Conservation (phyloP, 2,329 filamentous ascomycete genomes). For the Penicillium sumatraense region DNA sequence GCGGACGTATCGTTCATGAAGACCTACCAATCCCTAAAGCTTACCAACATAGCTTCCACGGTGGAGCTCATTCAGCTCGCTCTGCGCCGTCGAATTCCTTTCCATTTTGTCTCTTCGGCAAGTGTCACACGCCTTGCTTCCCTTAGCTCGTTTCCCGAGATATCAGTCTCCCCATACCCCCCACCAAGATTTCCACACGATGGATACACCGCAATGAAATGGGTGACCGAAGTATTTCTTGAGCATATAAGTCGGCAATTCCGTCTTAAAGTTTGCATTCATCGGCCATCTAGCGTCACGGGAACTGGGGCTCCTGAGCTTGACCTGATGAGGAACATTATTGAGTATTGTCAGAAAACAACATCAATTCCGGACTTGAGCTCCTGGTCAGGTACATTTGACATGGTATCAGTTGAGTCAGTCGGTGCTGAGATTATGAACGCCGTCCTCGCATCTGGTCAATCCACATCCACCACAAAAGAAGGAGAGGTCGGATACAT, state of each 20-base stretch:
- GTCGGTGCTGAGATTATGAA: slow-evolving; percentile 19
- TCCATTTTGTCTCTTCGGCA: slow-evolving; percentile 36
- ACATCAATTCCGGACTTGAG: slow-evolving; percentile 20
- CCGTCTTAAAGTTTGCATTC: slow-evolving; percentile 32
- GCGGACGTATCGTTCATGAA: slow-evolving; percentile 36
- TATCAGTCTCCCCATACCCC: slow-evolving; percentile 15
- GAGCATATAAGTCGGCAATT: slow-evolving; percentile 29
- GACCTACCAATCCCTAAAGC: slow-evolving; percentile 32
- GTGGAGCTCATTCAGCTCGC: slow-evolving; percentile 30
- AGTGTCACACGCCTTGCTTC: slow-evolving; percentile 22
- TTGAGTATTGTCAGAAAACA: slow-evolving; percentile 19
- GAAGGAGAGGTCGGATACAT: background rate
- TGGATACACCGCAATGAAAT: slow-evolving; percentile 46
- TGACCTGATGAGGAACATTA: slow-evolving; percentile 28
- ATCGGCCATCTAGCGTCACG: slow-evolving; percentile 34
- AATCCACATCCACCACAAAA: background rate
- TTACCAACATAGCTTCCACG: slow-evolving; percentile 33
- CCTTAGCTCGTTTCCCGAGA: slow-evolving; percentile 19
- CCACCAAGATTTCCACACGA: slow-evolving; percentile 35
- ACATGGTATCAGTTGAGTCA: slow-evolving; percentile 26
- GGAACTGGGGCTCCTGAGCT: slow-evolving; percentile 22
- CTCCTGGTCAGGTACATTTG: slow-evolving; percentile 23
- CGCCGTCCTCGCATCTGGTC: background rate
- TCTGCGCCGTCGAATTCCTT: slow-evolving; percentile 26
- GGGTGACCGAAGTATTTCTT: slow-evolving; percentile 45